Evolutionary conservation across 805 yeast species (phyloP), one percentile per base, ranked within the genome.

Genomic region (Brettanomyces custersianus): DNA sequence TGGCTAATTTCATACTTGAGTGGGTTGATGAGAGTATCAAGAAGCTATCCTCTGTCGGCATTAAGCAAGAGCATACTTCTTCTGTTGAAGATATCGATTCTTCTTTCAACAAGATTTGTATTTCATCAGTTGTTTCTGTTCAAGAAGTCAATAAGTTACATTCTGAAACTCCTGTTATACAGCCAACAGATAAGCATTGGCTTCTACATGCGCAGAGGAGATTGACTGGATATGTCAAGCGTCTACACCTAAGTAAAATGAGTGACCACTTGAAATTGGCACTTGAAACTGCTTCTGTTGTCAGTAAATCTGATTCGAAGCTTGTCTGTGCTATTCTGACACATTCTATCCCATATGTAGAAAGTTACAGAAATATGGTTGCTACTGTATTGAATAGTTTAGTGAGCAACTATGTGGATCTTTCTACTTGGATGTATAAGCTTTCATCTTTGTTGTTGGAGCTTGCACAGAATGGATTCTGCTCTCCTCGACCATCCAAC

Each of bases 401-500:
- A 8, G 63, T 70, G 32, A 44, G 45, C 0, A 66, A 74, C 48
- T 83, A 83, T 49, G 41, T 57, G 16, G 66, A 70, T 20, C 60
- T 74, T 8, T 66, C 84, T 4, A 74, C 74, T 42, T 80, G 87
- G 7, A 66, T 86, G 0, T 80, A 63, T 48, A 62, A 74, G 26
- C 59, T 92, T 34, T 47, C 80, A 7, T 59, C 66, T 5, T 51
- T 77, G 6, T 65, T 92, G 26, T 61, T 68, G 41, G 69, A 68
- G 6, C 59, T 92, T 20, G 74, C 94, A 1, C 73, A 73, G 11
- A 72, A 80, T 37, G 98, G 98, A 0, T 88, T 87, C 70, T 92
- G 98, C 52, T 74, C 94, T 2, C 98, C 98, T 10, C 82, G 83
- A 50, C 78, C 85, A 15, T 81, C 82, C 5, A 54, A 70, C 12